Evolutionary conservation across 73 alveolate species (phyloP), one percentile per base, ranked within the genome.

Genomic region (Blepharisma stoltei): DNA sequence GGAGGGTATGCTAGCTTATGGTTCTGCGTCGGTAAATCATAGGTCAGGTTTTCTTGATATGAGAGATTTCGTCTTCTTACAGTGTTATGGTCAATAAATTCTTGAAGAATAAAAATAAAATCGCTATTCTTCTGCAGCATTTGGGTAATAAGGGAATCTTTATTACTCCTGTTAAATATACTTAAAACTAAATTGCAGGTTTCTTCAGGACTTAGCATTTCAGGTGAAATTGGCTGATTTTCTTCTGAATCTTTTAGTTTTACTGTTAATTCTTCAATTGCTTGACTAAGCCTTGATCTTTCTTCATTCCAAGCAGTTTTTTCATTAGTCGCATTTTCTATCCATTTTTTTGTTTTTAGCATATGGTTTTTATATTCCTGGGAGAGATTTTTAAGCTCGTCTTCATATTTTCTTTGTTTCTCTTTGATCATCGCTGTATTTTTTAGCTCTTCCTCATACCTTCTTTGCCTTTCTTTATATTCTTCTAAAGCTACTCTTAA

Each of bases 151-250:
- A 60, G 38, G 11, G 73, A 60, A 25, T 60, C 73, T 60, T 25
- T n/a, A 60, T 11, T 18, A 60, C 73, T 60, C 14, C 73, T n/a
- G 18, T 60, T 60, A 60, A 60, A 60, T 18, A 60, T 60, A 8
- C 73, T 38, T 25, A 60, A 60, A 20, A 60, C 73, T 38, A 60
- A 25, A 14, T 60, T 14, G 18, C 46, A 14, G 0, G 73, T 60
- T 25, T 60, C 73, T 18, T 60, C 73, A 20, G 73, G 73, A 25
- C 46, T 14, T 14, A 60, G 73, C 73, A 60, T 60, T 60, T 60
- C 73, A n/a, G 73, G 73, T 14, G 73, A 60, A 8, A 60, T 18
- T 9, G 73, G 48, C 14, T 25, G 11, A n/a, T n/a, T 14, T 14
- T 60, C 73, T 38, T 14, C 49, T 1, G 45, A 60, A 8, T 60